Evolutionary conservation across 1,284 basidiomycete genomes (phyloP).

Genomic region (Ustilago sp.): DNA sequence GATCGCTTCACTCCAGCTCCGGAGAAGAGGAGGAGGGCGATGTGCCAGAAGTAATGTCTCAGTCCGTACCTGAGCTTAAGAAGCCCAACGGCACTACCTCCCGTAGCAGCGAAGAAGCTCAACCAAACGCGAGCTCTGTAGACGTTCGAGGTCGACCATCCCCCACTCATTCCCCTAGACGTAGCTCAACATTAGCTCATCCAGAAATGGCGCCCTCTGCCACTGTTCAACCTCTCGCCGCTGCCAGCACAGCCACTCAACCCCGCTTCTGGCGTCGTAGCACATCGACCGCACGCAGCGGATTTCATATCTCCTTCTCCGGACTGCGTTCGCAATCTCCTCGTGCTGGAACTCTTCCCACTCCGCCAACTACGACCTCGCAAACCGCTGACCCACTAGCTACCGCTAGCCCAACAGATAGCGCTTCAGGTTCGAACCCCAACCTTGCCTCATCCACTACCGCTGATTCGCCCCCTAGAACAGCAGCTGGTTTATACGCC

Average conservation of each 20-base stretch:
- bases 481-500: background rate
- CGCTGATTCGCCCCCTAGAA: background rate
- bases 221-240: slow-evolving; percentile 5
- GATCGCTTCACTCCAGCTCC: slow-evolving; percentile 27
- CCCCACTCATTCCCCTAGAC: slow-evolving; percentile 23
- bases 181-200: slow-evolving; percentile 34
- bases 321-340: slow-evolving; percentile 38
- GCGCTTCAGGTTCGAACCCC: slow-evolving; percentile 4
- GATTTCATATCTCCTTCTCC: slow-evolving; percentile 49
- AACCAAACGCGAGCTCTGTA: background rate
- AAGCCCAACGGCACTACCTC: slow-evolving; percentile 18
- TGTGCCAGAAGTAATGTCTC: slow-evolving; percentile 52
- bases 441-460: slow-evolving; percentile 7
- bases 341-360: background rate
- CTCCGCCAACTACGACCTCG: no score
- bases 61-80: slow-evolving; percentile 59
- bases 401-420: slow-evolving; percentile 3
- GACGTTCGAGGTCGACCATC: slow-evolving; percentile 21
- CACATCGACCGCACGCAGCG: slow-evolving; percentile 34
- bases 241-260: slow-evolving; percentile 1
- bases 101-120: slow-evolving; percentile 13
- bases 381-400: background rate
- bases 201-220: slow-evolving; percentile 27
- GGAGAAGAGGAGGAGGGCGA: slow-evolving; percentile 34
- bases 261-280: slow-evolving; percentile 50